Evolutionary conservation across 2,329 filamentous ascomycete genomes (phyloP), one percentile per base, ranked within the genome.

Genomic region (Mariannaea elegans): DNA sequence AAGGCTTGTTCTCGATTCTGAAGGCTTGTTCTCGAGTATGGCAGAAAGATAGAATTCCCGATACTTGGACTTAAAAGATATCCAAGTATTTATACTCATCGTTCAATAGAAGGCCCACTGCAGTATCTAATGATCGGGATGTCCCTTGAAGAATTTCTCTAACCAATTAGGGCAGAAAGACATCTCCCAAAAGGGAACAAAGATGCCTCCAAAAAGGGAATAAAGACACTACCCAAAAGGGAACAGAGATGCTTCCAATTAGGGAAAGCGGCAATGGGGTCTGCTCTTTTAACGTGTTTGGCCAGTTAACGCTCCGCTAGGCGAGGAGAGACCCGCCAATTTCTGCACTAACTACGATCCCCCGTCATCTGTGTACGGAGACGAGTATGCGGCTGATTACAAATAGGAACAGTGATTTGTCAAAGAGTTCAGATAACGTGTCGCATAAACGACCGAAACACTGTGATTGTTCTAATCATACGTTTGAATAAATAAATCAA

Each of bases 311-410:
- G n/a, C n/a, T n/a, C n/a, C n/a, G n/a, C n/a, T n/a, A n/a, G n/a
- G n/a, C n/a, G n/a, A n/a, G n/a, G n/a, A n/a, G n/a, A n/a, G 16
- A n/a, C 34, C 13, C 7, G 14, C 48, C 27, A 46, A 16, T 42
- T 21, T 13, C 18, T n/a, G 44, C 23, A 36, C 10, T 6, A n/a
- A n/a, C n/a, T n/a, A n/a, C 7, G 50, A 21, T 23, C 5, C 19
- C 34, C 9, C 8, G 21, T 19, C 13, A 27, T 32, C 36, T 14
- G 23, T 2, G 51, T n/a, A n/a, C n/a, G n/a, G n/a, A n/a, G n/a
- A n/a, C n/a, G 46, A 4, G 34, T 16, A 44, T 29, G 24, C 23
- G 55, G 39, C 39, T 44, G 34, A 18, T 42, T 60, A 57, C 48
- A 10, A 47, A 49, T 29, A 8, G 2, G 52, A 57, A 53, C 52